Evolutionary conservation across 2,329 filamentous ascomycete genomes (phyloP).

Genomic region (Fusarium begoniae): DNA sequence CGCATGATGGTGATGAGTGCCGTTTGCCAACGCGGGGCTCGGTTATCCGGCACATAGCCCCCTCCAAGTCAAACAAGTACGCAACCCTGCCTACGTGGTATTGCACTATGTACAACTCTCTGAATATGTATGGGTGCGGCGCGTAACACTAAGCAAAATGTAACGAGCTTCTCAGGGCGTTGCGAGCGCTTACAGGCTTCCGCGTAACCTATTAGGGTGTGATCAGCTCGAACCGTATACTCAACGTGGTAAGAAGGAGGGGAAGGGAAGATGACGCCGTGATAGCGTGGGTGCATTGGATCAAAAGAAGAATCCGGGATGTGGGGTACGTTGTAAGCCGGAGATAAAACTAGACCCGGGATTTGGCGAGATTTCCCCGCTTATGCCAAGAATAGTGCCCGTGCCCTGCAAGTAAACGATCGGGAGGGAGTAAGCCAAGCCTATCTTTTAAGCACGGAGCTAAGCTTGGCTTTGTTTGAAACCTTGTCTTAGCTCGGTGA

Average conservation of each 20-base stretch:
- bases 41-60: constrained; percentile 31
- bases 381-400: background rate
- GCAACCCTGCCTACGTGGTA: background rate
- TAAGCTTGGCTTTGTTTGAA: background rate
- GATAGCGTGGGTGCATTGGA: background rate
- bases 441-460: background rate
- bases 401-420: background rate
- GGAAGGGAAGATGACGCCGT: background rate
- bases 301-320: background rate
- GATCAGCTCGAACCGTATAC: background rate
- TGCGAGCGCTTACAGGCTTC: background rate
- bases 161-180: background rate
- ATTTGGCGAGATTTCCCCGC: background rate
- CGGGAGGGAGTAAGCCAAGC: background rate
- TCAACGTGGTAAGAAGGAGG: background rate
- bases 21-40: constrained; percentile 21
- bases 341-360: constrained; percentile 1
- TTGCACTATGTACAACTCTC: too few species aligned
- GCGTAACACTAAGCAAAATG: background rate
- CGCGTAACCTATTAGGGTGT: background rate
- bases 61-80: background rate
- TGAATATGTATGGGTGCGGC: background rate
- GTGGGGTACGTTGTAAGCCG: background rate
- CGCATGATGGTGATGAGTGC: constrained; percentile 6
- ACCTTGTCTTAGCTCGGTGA: constrained; percentile 4